Evolutionary conservation across 2,329 filamentous ascomycete species (phyloP).

Genomic region (Coniochaeta prunicola): DNA sequence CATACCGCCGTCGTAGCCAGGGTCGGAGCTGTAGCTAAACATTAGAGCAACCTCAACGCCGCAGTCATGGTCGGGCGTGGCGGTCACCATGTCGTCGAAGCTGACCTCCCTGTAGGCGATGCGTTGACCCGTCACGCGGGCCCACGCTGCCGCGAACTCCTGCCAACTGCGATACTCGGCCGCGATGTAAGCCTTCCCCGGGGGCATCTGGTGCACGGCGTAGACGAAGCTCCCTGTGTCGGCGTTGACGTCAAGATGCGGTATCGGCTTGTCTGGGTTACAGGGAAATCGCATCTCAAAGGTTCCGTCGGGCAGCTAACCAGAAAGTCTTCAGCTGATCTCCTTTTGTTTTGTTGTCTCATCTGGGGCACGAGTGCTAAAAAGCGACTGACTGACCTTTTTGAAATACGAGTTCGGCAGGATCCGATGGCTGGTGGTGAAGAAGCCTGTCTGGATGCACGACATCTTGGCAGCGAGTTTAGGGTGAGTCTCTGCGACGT

Average conservation of each 20-base stretch:
- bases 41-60: slow-evolving; percentile 37
- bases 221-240: slow-evolving; percentile 41
- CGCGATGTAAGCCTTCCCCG: slow-evolving; percentile 41
- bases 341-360: not conserved
- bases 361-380: not conserved
- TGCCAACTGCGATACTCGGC: slow-evolving; percentile 37
- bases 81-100: slow-evolving; percentile 30
- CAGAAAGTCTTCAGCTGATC: not conserved
- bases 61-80: slow-evolving; percentile 27
- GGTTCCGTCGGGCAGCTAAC: slow-evolving; percentile 29
- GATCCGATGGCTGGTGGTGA: slow-evolving; percentile 39
- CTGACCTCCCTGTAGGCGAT: slow-evolving; percentile 31
- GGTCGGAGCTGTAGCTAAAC: slow-evolving; percentile 38
- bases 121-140: slow-evolving; percentile 22
- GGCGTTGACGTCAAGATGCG: slow-evolving; percentile 37
- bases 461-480: slow-evolving; percentile 40
- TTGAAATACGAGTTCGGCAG: slow-evolving; percentile 36
- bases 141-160: slow-evolving; percentile 37
- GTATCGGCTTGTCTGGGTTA: slow-evolving; percentile 25
- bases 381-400: slow-evolving; percentile 31
- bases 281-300: slow-evolving; percentile 42
- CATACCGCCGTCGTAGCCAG: slow-evolving; percentile 41
- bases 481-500: slow-evolving; percentile 34
- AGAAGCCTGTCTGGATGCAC: slow-evolving; percentile 42
- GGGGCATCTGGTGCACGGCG: slow-evolving; percentile 40